Conservation (phyloP, 768 basidiomycete genomes). For the Tubosaeta sp. region DNA sequence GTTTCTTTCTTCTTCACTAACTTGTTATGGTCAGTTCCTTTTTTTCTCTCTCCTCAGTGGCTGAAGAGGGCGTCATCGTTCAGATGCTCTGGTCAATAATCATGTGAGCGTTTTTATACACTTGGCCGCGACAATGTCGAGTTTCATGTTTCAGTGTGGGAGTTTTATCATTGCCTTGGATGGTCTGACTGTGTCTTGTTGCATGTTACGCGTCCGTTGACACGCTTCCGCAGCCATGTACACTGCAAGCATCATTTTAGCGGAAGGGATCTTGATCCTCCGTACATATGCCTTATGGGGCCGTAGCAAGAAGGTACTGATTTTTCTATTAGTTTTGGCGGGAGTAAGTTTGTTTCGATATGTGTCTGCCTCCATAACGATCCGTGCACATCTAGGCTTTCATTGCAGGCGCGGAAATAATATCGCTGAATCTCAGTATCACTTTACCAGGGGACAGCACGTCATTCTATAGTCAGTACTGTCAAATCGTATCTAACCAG, state of each 20-base stretch:
- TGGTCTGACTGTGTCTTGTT: slow-evolving; percentile 3
- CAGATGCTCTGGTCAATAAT: slow-evolving; percentile 7
- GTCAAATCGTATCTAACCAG: background rate
- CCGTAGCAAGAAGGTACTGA: slow-evolving; percentile 13
- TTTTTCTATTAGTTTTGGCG: slow-evolving; percentile 16
- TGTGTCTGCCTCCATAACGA: background rate
- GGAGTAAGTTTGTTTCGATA: slow-evolving; percentile 7
- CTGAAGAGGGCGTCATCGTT: background rate
- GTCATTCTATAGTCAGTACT: slow-evolving; percentile 19
- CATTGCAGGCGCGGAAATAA: slow-evolving; percentile 13
- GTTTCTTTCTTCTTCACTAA: slow-evolving; percentile 14
- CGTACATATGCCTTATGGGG: slow-evolving; percentile 27
- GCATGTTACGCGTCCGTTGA: background rate
- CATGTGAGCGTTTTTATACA: slow-evolving; percentile 1
- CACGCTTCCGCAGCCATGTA: slow-evolving; percentile 8
- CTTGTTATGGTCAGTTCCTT: slow-evolving; percentile 15
- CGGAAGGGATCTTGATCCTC: slow-evolving; percentile 21
- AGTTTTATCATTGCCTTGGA: slow-evolving; percentile 14
- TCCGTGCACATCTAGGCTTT: slow-evolving; percentile 5
- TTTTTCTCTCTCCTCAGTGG: background rate
- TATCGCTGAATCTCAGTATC: slow-evolving; percentile 2
- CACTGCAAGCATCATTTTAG: slow-evolving; percentile 10
- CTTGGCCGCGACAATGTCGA: background rate
- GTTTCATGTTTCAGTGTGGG: slow-evolving; percentile 13
- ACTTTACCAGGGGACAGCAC: slow-evolving; percentile 14